Evolutionary conservation across 1,139 yeast species (phyloP).

Genomic region (Geotrichum restrictum): DNA sequence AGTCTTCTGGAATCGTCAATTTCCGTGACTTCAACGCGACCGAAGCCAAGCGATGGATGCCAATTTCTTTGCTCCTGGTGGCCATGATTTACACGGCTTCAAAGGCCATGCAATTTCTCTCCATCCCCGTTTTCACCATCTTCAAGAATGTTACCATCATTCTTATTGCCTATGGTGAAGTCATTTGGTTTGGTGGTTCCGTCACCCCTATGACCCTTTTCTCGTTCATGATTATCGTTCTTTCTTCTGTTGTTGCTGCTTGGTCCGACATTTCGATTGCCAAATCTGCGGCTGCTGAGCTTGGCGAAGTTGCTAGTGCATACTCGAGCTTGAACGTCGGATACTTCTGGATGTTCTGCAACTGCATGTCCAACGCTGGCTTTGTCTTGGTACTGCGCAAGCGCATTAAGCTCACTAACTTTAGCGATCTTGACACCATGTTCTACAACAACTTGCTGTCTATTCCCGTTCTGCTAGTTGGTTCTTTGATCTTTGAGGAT

Average conservation of each 20-base stretch:
- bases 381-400: constrained; percentile 94
- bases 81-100: constrained; percentile 95
- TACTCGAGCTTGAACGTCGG: constrained; percentile 58
- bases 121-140: constrained; percentile 94
- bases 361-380: constrained; percentile 90
- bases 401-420: constrained; percentile 93
- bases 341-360: constrained; percentile 92
- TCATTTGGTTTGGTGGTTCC: constrained; percentile 90
- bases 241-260: constrained; percentile 89
- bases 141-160: constrained; percentile 96
- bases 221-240: constrained; percentile 84
- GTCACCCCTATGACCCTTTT: constrained; percentile 88
- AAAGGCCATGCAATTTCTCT: constrained; percentile 84
- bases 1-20: constrained; percentile 68
- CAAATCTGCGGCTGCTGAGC: constrained; percentile 32
- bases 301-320: constrained; percentile 33
- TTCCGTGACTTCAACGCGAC: constrained; percentile 79
- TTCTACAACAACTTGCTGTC: constrained; percentile 92
- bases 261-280: constrained; percentile 67
- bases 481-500: constrained; percentile 79
- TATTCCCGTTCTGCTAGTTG: constrained; percentile 74
- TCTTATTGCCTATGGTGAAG: constrained; percentile 96
- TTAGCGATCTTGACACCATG: constrained; percentile 98
- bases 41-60: constrained; percentile 90
- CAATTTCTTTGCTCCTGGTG: constrained; percentile 84